Percentiles rank a stretch among this genome's conserved stretches.
Conservation (phyloP, 2,329 filamentous ascomycete genomes). For the Phialocephala sp. region DNA sequence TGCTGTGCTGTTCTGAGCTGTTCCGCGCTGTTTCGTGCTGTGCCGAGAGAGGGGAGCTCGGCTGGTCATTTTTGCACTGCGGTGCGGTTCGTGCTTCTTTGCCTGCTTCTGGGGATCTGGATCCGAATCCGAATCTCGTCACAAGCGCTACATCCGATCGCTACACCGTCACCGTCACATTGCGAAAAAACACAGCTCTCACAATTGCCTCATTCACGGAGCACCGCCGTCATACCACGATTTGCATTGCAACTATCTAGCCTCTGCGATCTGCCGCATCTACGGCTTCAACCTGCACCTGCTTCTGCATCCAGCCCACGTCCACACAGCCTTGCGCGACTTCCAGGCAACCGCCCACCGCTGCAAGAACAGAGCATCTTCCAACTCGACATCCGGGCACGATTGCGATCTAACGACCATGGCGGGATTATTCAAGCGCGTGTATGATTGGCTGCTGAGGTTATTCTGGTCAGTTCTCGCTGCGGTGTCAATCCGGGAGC, state of each 20-base stretch:
- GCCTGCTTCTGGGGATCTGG: neutral
- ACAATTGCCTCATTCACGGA: constrained; percentile 23
- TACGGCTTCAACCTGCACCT: constrained; percentile 23
- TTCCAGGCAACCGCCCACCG: constrained; percentile 29
- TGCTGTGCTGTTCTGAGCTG: neutral
- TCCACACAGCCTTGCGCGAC: constrained; percentile 38
- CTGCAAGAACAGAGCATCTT: neutral
- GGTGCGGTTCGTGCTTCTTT: constrained; percentile 22
- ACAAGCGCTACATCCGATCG: constrained; percentile 36
- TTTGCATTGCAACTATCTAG: constrained; percentile 27
- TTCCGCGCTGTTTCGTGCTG: neutral
- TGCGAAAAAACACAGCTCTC: constrained; percentile 27
- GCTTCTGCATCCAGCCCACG: constrained; percentile 22
- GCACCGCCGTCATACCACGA: constrained; percentile 22
- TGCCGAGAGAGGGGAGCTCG: neutral
- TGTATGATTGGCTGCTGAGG: constrained; percentile 98
- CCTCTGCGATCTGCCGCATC: constrained; percentile 17
- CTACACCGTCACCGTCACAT: constrained; percentile 24
- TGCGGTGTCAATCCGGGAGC: constrained; percentile 22
- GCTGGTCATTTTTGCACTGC: neutral
- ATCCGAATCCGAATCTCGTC: constrained; percentile 26
- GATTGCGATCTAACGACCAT: constrained; percentile 57
- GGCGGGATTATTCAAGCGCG: constrained; percentile 88
- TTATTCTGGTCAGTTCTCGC: constrained; percentile 84
- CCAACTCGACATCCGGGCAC: constrained; percentile 12